These are phyloP conservation scores for Lomentospora prolificans DNA, from an alignment of 2,329 filamentous ascomycete species.

Conservation along the genomic window DNA sequence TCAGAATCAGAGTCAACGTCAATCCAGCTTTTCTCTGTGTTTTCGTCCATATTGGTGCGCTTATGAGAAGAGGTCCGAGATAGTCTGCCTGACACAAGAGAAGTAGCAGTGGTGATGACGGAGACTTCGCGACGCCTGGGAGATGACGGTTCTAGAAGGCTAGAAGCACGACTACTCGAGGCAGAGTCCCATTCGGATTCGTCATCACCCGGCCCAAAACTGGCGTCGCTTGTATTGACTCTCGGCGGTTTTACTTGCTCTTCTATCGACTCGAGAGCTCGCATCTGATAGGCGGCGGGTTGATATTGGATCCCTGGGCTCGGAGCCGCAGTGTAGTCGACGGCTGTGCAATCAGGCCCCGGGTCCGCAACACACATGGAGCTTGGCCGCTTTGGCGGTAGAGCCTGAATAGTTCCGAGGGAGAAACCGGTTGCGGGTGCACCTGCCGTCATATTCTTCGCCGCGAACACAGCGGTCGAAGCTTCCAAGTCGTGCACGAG, in stretches of 20 bases:
- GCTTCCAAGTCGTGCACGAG: constrained; percentile 44
- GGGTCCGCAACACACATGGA: not conserved
- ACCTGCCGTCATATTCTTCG: constrained; percentile 44
- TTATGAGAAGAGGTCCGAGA: constrained; percentile 17
- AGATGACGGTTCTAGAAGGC: constrained; percentile 22
- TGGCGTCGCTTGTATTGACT: not conserved
- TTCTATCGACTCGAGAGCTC: constrained; percentile 9
- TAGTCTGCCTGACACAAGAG: constrained; percentile 24
- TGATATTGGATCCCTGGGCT: constrained; percentile 1
- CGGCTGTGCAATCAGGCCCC: not conserved
- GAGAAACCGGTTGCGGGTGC: constrained; percentile 28
- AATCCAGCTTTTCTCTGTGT: constrained; percentile 13
- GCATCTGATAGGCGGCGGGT: not conserved
- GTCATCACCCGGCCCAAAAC: constrained; percentile 13
- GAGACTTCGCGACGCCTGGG: constrained; percentile 26
- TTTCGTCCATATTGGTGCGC: constrained; percentile 9
- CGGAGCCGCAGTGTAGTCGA: not conserved
- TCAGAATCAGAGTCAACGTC: constrained; percentile 13
- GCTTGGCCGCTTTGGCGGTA: not conserved
- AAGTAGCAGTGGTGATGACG: constrained; percentile 29
- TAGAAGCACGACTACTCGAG: constrained; percentile 26
- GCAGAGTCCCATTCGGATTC: constrained; percentile 17
- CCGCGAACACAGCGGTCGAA: constrained; percentile 36
- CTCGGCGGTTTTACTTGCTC: not conserved
- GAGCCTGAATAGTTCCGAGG: constrained; percentile 10